A percentile compares a stretch with the other conserved stretches of the same genome.
These are phyloP conservation scores for Phytopythium kandeliae DNA, from an alignment of 352 stramenopile genomes.

Conservation along the genomic window DNA sequence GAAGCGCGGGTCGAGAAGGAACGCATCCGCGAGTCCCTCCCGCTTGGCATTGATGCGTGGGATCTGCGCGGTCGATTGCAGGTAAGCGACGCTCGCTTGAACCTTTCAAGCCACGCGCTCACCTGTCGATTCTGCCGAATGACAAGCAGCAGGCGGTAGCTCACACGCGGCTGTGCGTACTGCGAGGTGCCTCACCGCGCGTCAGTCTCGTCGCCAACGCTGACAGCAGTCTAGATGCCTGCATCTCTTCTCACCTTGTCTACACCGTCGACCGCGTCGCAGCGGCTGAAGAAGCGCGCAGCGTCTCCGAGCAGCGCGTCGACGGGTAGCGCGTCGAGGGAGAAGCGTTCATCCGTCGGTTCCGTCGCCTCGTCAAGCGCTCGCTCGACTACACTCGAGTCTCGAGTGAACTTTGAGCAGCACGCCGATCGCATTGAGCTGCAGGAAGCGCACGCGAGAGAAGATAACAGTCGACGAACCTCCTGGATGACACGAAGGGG, in stretches of 20 bases:
- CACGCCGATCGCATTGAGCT: constrained; percentile 1
- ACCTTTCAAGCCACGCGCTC: not conserved
- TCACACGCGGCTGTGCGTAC: not conserved
- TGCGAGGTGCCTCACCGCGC: not conserved
- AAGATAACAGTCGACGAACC: too few species aligned
- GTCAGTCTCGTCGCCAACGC: not conserved
- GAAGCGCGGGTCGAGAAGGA: constrained; percentile 22
- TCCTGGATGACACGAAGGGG: constrained; percentile 26
- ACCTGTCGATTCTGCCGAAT: constrained; percentile 28
- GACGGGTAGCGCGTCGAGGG: constrained; percentile 13
- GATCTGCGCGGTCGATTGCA: constrained; percentile 9
- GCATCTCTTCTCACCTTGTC: not conserved
- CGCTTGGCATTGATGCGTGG: constrained; percentile 13
- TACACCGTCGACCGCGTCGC: not conserved
- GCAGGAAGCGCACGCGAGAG: too few species aligned
- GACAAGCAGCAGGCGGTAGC: constrained; percentile 25
- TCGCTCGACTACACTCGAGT: constrained; percentile 14
- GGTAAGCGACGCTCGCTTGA: not conserved
- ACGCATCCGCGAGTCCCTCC: constrained; percentile 11
- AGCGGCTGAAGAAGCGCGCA: constrained; percentile 19
- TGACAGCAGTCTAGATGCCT: not conserved
- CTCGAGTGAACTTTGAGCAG: constrained; percentile 25
- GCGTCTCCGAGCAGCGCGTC: constrained; percentile 30
- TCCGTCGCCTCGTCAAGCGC: constrained; percentile 15
- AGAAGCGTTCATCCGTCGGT: constrained; percentile 1